Percentiles rank a stretch among this genome's conserved stretches.
These are phyloP conservation scores for Crucibulum laeve DNA, from an alignment of 768 basidiomycete species.

Conservation along the genomic window DNA sequence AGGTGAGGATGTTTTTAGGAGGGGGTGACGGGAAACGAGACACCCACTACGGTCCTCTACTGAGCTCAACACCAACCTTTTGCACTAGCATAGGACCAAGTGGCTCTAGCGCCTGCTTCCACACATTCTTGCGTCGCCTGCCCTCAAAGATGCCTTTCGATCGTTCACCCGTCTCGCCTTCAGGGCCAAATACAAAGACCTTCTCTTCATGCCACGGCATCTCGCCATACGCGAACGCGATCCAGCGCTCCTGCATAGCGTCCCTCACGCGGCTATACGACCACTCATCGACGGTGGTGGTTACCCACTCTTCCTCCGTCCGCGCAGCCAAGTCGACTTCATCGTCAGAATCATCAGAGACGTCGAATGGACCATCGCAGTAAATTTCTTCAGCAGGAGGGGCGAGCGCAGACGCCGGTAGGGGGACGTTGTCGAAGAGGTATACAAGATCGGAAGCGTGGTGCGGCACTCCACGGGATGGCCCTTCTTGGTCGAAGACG, in stretches of 20 bases:
- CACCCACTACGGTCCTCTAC: conserved; percentile 68
- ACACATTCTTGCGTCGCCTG: conserved; percentile 51
- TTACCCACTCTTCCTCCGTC: conserved; percentile 43
- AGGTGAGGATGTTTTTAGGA: too few relatives aligned
- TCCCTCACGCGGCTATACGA: conserved; percentile 65
- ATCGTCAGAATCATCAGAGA: conserved; percentile 27
- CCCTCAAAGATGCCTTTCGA: conserved; percentile 61
- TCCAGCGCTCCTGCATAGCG: conserved; percentile 70
- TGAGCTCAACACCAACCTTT: conserved; percentile 71
- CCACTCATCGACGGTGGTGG: conserved; percentile 60
- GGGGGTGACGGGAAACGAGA: too few relatives aligned
- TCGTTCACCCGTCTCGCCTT: conserved; percentile 77
- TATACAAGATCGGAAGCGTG: conserved; percentile 73
- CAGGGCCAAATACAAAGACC: conserved; percentile 78
- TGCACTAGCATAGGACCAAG: conserved; percentile 64
- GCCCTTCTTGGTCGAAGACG: conserved; percentile 79
- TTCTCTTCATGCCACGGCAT: conserved; percentile 67
- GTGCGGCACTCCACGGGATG: conserved; percentile 58
- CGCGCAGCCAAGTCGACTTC: conserved; percentile 21
- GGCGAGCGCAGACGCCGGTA: conserved; percentile 32
- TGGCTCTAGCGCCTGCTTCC: conserved; percentile 65
- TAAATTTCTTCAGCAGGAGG: conserved; percentile 14
- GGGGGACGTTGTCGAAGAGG: conserved; percentile 71
- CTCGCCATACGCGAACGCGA: conserved; percentile 70
- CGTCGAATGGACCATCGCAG: conserved; percentile 21